Evolutionary conservation across 73 alveolate species (phyloP).

Genomic region (Breviolum minutum): DNA sequence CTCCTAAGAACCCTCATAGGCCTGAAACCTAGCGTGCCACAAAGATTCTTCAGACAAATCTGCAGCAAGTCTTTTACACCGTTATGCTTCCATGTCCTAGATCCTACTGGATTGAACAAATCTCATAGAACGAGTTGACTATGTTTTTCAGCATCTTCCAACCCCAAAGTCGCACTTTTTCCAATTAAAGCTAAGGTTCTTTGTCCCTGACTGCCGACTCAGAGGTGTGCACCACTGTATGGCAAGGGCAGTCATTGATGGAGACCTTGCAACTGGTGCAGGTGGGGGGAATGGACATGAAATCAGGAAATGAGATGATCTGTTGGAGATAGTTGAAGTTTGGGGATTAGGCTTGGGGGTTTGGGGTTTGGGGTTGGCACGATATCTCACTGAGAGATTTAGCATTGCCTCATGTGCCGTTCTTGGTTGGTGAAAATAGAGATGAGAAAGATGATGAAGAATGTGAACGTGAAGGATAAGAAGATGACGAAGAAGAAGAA

Average conservation of each 20-base stretch:
- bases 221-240: not conserved
- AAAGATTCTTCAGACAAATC: not conserved
- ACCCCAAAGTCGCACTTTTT: not conserved
- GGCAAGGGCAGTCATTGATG: not conserved
- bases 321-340: no score
- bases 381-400: not conserved
- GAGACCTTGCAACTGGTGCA: slow-evolving; percentile 81
- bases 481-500: no score
- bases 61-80: not conserved
- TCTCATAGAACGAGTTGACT: no score
- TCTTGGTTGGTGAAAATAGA: no score
- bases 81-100: no score
- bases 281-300: not conserved
- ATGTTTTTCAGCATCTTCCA: no score
- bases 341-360: no score
- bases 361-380: not conserved
- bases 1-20: slow-evolving; percentile 43
- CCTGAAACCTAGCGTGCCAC: not conserved
- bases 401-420: no score
- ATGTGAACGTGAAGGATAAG: no score
- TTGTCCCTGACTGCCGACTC: not conserved
- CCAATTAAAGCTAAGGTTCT: not conserved
- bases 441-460: no score
- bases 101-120: no score
- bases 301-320: no score